Evolutionary conservation across 2,329 filamentous ascomycete genomes (phyloP).

Genomic region (Penicillium glabrum): DNA sequence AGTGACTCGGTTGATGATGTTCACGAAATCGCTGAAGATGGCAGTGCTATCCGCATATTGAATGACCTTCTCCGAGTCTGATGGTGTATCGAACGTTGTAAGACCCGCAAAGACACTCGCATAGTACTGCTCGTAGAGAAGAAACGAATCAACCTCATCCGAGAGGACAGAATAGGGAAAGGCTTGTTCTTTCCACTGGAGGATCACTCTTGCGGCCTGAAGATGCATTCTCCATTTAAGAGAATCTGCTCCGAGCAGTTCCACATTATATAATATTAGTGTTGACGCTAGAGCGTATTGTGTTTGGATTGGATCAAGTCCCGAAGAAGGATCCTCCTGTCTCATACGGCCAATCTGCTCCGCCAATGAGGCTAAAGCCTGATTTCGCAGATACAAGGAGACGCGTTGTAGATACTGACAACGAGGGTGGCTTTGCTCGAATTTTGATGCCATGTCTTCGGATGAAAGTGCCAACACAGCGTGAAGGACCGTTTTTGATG

Average conservation of each 20-base stretch:
- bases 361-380: conserved; percentile 11
- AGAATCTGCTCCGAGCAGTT: conserved; percentile 21
- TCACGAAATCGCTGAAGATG: conserved; percentile 26
- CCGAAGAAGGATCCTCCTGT: not conserved
- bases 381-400: conserved; percentile 11
- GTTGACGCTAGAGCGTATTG: conserved; percentile 22
- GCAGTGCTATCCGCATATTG: conserved; percentile 14
- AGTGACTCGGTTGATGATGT: conserved; percentile 25
- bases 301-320: not conserved
- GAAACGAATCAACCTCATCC: conserved; percentile 4
- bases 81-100: conserved; percentile 21
- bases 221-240: conserved; percentile 26
- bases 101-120: conserved; percentile 26
- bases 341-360: conserved; percentile 9
- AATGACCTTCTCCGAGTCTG: conserved; percentile 12
- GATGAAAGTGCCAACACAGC: conserved; percentile 26
- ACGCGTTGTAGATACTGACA: conserved; percentile 3
- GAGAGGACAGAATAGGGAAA: not conserved
- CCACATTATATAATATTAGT: conserved; percentile 27
- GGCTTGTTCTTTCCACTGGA: conserved; percentile 16
- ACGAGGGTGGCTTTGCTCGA: conserved; percentile 5
- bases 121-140: conserved; percentile 28
- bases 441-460: conserved; percentile 21
- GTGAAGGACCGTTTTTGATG: conserved; percentile 21
- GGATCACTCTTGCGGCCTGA: conserved; percentile 24